A percentile compares a stretch with the other conserved stretches of the same genome.
phyloP scores from a whole-genome alignment of 345 rosid species.

The Capsella bursapastoris region DNA sequence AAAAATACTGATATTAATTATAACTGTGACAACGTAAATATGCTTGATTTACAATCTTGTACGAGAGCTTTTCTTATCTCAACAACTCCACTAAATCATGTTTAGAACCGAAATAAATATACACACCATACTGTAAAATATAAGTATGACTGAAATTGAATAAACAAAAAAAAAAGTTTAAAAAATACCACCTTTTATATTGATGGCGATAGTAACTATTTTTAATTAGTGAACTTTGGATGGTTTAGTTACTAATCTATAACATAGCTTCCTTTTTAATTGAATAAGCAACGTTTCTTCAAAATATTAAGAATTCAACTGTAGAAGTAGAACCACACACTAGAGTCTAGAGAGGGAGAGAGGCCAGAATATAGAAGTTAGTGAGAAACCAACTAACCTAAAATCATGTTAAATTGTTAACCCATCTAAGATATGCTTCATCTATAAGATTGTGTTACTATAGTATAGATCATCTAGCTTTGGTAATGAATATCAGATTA shows the following conservation, averaged over 20 bases:
- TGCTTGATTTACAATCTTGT: constrained; percentile 42
- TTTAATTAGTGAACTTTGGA: constrained; percentile 14
- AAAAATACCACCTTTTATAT: constrained; percentile 17
- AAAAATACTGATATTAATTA: constrained; percentile 10
- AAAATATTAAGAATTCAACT: not conserved
- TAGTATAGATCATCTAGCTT: not conserved
- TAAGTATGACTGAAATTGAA: constrained; percentile 3
- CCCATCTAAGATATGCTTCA: not conserved
- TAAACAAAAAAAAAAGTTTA: not conserved
- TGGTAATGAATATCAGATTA: not conserved
- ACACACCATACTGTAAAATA: not conserved
- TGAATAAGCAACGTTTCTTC: too few species aligned
- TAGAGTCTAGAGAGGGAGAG: not conserved
- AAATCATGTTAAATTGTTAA: not conserved
- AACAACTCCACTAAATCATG: constrained; percentile 45
- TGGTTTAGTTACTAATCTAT: not conserved
- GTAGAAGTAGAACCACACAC: not conserved
- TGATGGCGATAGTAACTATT: constrained; percentile 34
- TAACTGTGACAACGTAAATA: constrained; percentile 21
- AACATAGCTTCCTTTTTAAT: constrained; percentile 5
- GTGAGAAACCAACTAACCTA: not conserved
- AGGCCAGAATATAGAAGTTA: not conserved
- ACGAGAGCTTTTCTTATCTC: constrained; percentile 13
- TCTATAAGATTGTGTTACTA: too few species aligned
- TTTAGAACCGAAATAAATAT: constrained; percentile 20